Evolutionary conservation across 495 filamentous ascomycete genomes (phyloP), one percentile per base, ranked within the genome.

Genomic region (Trichoderma virens): DNA sequence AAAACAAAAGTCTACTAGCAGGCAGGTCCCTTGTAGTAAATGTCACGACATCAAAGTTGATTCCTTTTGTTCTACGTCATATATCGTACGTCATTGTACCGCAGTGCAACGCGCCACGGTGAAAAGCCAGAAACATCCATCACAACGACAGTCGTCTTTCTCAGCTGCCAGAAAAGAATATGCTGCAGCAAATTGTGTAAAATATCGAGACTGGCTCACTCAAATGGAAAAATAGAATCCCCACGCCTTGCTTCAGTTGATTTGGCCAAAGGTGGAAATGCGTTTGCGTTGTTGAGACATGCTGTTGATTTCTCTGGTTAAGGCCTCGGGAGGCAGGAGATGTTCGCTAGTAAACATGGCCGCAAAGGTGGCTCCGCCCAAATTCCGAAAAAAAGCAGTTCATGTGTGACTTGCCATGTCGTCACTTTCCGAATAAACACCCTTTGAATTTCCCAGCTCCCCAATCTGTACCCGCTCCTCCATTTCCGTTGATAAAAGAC

Each of bases 371-470:
- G 51, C 51, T 56, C 51, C 51, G 51, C 6, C 51, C 51, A 56
- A 56, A 56, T 56, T 28, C 51, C 51, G 51, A 56, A 56, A 14
- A 39, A 11, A 56, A 56, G 51, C 51, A 56, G 25, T 56, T 56
- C 20, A 30, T 56, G 2, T 30, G 51, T 18, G 59, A 38, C 59
- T 61, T 61, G 59, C 31, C 31, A 39, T 61, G 18, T 61, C 59
- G 59, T 38, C 59, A 61, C 59, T 61, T 39, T 30, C 59, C 35
- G 35, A 35, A 35, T 20, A 61, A 61, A 61, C 31, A 38, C 59
- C 51, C 51, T 30, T 56, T 56, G 51, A 56, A 18, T 56, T 51
- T 30, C 51, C 51, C 27, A 56, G 51, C 51, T 56, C 51, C 51
- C 51, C 51, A 56, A 56, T 56, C 25, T 30, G 51, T 20, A 30